Conservation (phyloP, 176 grass and related monocot species). For the Melocanna baccifera region DNA sequence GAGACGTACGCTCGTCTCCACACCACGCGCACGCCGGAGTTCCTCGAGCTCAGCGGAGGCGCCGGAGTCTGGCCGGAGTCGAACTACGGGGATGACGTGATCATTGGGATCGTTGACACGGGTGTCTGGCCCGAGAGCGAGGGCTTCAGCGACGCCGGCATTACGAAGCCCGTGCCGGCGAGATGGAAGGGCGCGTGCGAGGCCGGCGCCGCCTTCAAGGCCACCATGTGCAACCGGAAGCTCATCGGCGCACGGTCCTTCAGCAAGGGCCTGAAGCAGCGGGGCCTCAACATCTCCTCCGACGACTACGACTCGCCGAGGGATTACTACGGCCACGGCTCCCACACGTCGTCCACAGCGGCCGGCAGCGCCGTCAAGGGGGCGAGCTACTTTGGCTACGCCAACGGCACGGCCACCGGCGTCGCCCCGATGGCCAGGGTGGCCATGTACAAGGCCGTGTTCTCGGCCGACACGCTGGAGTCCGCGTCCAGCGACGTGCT, state of each 20-base stretch:
- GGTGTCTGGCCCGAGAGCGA: conserved; percentile 46
- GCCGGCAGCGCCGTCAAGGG: conserved; percentile 35
- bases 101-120: conserved; percentile 69
- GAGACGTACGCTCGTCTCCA: conserved; percentile 59
- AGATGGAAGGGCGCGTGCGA: conserved; percentile 59
- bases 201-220: conserved; percentile 26
- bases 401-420: conserved; percentile 52
- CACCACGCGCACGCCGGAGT: conserved; percentile 59
- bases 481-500: conserved; percentile 64
- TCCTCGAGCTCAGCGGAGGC: conserved; percentile 44
- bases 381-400: conserved; percentile 49
- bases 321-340: conserved; percentile 58
- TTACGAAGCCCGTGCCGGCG: conserved; percentile 26
- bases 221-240: conserved; percentile 54
- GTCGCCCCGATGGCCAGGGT: conserved; percentile 52
- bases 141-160: conserved; percentile 47
- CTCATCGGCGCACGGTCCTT: conserved; percentile 55
- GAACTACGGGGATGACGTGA: conserved; percentile 44
- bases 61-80: conserved; percentile 39
- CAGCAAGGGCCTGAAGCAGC: conserved; percentile 46
- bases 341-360: conserved; percentile 71
- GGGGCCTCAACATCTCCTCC: not conserved
- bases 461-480: conserved; percentile 25
- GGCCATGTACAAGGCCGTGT: conserved; percentile 67
- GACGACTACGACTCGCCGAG: conserved; percentile 57